These are phyloP conservation scores for Microcyclospora pomicola DNA, from an alignment of 2,329 filamentous ascomycete species.

Conservation along the genomic window DNA sequence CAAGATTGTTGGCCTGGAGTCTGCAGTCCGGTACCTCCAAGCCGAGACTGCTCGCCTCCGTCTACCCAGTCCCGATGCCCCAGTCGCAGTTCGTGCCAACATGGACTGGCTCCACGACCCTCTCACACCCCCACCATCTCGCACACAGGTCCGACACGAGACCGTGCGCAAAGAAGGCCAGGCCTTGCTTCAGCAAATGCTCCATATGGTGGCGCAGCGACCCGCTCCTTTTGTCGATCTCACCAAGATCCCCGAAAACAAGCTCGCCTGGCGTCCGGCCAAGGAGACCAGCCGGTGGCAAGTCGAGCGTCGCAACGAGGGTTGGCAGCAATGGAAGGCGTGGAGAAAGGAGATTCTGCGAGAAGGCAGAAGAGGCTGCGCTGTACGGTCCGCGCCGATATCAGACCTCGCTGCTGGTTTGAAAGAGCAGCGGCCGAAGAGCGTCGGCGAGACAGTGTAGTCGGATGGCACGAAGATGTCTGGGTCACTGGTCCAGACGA, in stretches of 20 bases:
- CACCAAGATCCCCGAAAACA: conserved; percentile 42
- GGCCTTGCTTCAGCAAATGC: conserved; percentile 50
- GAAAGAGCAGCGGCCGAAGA: no score
- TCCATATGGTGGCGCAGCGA: conserved; percentile 37
- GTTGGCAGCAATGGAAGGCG: conserved; percentile 39
- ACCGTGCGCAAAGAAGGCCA: conserved; percentile 47
- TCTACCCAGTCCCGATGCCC: conserved; percentile 22
- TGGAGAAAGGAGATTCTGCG: conserved; percentile 20
- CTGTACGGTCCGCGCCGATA: no score
- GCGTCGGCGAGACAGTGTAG: no score
- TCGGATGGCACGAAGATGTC: no score
- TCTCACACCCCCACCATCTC: conserved; percentile 31
- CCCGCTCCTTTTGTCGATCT: conserved; percentile 45
- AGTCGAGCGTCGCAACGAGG: conserved; percentile 50
- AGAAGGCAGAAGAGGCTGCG: not conserved
- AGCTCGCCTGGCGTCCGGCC: conserved; percentile 52
- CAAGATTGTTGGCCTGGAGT: conserved; percentile 51
- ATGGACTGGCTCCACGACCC: conserved; percentile 53
- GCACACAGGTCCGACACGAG: conserved; percentile 4
- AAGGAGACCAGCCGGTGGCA: conserved; percentile 52
- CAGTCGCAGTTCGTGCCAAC: conserved; percentile 12
- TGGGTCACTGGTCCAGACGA: no score
- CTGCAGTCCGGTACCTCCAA: conserved; percentile 52
- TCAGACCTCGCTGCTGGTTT: no score
- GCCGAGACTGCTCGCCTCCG: conserved; percentile 53